Evolutionary conservation across 2,329 filamentous ascomycete genomes (phyloP).

Genomic region (Colletotrichum viniferum): DNA sequence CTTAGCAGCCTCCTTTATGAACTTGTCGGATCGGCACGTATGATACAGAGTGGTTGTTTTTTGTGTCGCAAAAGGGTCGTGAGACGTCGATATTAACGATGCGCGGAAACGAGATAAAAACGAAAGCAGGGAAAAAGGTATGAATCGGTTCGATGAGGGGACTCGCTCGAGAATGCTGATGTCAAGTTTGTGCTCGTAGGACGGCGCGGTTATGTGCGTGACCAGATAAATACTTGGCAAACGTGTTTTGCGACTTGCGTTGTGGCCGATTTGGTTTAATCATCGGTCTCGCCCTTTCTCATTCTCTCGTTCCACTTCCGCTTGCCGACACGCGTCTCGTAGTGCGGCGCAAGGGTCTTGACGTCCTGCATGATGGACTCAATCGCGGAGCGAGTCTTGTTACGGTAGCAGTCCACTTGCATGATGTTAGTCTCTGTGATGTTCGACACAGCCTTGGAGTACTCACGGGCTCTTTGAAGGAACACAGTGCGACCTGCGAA

Average conservation of each 20-base stretch:
- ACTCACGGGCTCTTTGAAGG: slow-evolving; percentile 88
- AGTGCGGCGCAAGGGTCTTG: slow-evolving; percentile 77
- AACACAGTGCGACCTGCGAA: slow-evolving; percentile 88
- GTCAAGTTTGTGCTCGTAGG: not conserved
- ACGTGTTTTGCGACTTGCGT: not conserved
- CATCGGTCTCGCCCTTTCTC: slow-evolving; percentile 34
- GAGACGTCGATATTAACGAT: slow-evolving; percentile 15
- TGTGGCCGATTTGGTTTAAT: slow-evolving; percentile 14
- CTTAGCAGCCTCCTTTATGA: slow-evolving; percentile 3
- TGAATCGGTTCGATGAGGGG: slow-evolving; percentile 1
- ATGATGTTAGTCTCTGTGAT: not conserved
- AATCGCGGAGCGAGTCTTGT: slow-evolving; percentile 86
- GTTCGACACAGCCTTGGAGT: not conserved
- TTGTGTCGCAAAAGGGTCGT: not conserved
- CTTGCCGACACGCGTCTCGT: slow-evolving; percentile 88
- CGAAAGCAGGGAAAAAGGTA: not conserved
- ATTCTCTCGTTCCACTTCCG: slow-evolving; percentile 70
- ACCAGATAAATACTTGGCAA: not conserved
- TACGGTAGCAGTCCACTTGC: slow-evolving; percentile 89
- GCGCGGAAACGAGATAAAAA: not conserved
- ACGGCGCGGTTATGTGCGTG: slow-evolving; percentile 8
- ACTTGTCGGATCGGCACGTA: not conserved
- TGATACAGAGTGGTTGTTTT: not conserved
- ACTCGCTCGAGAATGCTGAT: slow-evolving; percentile 18
- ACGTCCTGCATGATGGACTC: slow-evolving; percentile 78